Evolutionary conservation across 306 rosid genomes (phyloP).

Genomic region (Sindora glabra): DNA sequence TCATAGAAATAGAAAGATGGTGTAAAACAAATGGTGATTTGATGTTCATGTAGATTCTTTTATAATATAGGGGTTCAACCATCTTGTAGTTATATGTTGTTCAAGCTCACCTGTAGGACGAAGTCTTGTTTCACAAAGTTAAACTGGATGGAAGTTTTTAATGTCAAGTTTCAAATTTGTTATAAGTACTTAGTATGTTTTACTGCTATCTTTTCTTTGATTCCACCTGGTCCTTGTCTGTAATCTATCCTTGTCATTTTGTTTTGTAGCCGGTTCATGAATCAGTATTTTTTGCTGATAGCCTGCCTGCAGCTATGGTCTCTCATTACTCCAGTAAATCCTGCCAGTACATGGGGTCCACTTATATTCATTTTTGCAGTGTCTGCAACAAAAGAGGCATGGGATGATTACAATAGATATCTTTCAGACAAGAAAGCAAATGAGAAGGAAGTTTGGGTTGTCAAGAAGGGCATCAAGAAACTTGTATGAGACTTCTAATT

Average conservation of each 20-base stretch:
- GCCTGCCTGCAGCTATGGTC: constrained; percentile 99
- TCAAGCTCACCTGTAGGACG: too few species aligned
- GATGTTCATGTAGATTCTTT: too few species aligned
- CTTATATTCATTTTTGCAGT: constrained; percentile 96
- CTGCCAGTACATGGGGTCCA: constrained; percentile 99
- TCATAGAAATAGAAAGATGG: too few species aligned
- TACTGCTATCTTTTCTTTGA: neutral
- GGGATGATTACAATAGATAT: constrained; percentile 97
- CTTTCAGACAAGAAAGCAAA: constrained; percentile 96
- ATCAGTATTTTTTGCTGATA: constrained; percentile 94
- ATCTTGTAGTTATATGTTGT: too few species aligned
- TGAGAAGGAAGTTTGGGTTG: constrained; percentile 94
- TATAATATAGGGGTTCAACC: too few species aligned
- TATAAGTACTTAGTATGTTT: neutral
- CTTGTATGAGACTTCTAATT: constrained; percentile 38
- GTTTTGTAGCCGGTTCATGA: constrained; percentile 95
- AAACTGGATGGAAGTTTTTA: too few species aligned
- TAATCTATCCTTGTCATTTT: constrained; percentile 17
- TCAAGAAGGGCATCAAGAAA: constrained; percentile 69
- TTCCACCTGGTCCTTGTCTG: neutral
- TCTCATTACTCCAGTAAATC: constrained; percentile 96
- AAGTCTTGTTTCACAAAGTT: too few species aligned
- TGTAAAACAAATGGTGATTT: too few species aligned
- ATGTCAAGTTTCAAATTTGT: too few species aligned
- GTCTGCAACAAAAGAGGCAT: constrained; percentile 95